phyloP scores from a whole-genome alignment of 2,329 filamentous ascomycete genomes.

The Trichoderma polysporum region DNA sequence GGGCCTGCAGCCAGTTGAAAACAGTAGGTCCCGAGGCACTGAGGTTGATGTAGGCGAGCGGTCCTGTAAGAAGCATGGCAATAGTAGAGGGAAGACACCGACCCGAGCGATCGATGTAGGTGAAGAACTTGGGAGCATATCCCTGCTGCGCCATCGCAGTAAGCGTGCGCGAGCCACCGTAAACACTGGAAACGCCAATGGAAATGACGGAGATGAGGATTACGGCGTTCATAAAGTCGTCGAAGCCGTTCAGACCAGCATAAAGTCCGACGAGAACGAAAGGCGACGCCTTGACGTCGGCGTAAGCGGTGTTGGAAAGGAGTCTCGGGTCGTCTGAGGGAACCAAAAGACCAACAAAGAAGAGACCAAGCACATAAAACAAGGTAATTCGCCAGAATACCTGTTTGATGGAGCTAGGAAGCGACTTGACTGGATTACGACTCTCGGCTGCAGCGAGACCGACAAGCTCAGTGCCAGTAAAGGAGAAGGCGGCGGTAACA shows the following conservation, averaged over 20 bases:
- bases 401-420: conserved; percentile 79
- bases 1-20: conserved; percentile 64
- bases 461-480: conserved; percentile 66
- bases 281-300: conserved; percentile 44
- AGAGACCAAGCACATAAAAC: conserved; percentile 52
- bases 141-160: conserved; percentile 56
- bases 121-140: conserved; percentile 54
- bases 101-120: conserved; percentile 54
- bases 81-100: conserved; percentile 50
- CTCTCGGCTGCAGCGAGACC: conserved; percentile 70
- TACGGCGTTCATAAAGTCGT: conserved; percentile 54
- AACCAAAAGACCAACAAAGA: conserved; percentile 48
- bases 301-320: conserved; percentile 46
- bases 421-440: conserved; percentile 63
- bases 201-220: conserved; percentile 56
- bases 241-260: conserved; percentile 47
- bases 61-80: conserved; percentile 47
- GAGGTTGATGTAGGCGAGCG: conserved; percentile 48
- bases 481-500: conserved; percentile 68
- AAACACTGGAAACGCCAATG: conserved; percentile 55
- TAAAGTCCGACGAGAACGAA: conserved; percentile 52
- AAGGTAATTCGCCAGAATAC: conserved; percentile 57
- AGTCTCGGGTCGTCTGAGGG: conserved; percentile 45
- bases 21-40: conserved; percentile 48
- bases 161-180: conserved; percentile 56